Base-by-base conservation (phyloP, 2,329 filamentous ascomycete genomes). In the Epichloe sp. region DNA sequence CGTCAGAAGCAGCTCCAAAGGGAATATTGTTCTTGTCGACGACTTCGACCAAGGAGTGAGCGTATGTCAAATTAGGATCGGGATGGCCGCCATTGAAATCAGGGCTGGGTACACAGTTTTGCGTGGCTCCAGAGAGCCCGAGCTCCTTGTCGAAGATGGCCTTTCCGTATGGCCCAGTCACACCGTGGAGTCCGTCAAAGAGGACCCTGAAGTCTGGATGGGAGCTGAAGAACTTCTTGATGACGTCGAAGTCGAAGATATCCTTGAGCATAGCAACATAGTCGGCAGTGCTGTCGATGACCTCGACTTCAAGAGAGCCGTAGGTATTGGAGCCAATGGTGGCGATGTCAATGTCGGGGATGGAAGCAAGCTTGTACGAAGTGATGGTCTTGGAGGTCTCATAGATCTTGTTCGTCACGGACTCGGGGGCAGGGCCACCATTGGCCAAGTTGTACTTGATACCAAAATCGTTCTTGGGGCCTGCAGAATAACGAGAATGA, bases 391-490 rank as follows among this genome's bases (percentile, higher is more conserved):
- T 97, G 60, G 91, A 91, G 55, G 83, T 82, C 62, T 91, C 88
- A 74, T 80, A 97, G 68, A 98, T 97, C 76, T 95, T 95, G 82
- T 98, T 94, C 59, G 93, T 98, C 58, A 98, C 88, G 50, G 86
- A 85, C 71, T 98, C 93, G 53, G 93, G 93, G 52, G 93, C 93
- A 43, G 93, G 93, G 52, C 90, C 93, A 62, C 93, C 93, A 65
- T 98, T 97, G 68, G 88, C 77, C 53, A 98, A 78, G 78, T 98
- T 98, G 80, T 98, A 98, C 76, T 98, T 98, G 83, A 98, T 98
- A 61, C 93, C 93, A 63, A 98, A 98, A 72, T 98, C 93, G 67
- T 93, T 86, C 60, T 81, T 85, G 55, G 93, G 93, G 48, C 90
- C 88, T 95, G 60, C 3, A 12, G 2, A 34, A 51, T 23, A 44